Percentiles rank a stretch among this genome's conserved stretches.
These are phyloP conservation scores for Craterostigma plantagineum DNA, from an alignment of 257 asterid species.

Conservation along the genomic window DNA sequence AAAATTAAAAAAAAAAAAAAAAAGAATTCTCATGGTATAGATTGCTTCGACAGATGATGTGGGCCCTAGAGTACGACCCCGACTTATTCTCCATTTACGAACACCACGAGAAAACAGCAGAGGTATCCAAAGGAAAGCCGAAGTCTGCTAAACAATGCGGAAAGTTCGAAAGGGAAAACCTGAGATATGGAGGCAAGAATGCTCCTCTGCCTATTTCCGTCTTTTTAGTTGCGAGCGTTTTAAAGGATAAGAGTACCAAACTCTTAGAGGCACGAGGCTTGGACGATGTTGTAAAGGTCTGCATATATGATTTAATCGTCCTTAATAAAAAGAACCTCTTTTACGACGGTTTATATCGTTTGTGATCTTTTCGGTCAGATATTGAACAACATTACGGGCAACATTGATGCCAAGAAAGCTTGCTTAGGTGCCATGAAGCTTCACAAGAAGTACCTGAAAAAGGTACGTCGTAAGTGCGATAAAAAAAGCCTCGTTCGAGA, in stretches of 20 bases:
- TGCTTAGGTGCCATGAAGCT: slow-evolving; percentile 78
- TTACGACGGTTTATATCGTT: too few relatives aligned
- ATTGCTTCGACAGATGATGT: slow-evolving; percentile 99
- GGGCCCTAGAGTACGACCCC: slow-evolving; percentile 95
- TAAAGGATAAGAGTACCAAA: slow-evolving; percentile 58
- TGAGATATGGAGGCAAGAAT: slow-evolving; percentile 32
- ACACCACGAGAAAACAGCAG: slow-evolving; percentile 39
- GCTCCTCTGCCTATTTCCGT: slow-evolving; percentile 75
- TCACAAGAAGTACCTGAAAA: slow-evolving; percentile 77
- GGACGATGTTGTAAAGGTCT: slow-evolving; percentile 89
- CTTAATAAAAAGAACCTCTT: too few relatives aligned
- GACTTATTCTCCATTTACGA: slow-evolving; percentile 42
- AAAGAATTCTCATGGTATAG: too few relatives aligned
- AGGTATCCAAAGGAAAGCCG: slow-evolving; percentile 38
- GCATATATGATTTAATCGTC: too few relatives aligned
- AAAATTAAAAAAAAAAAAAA: too few relatives aligned
- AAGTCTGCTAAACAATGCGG: slow-evolving; percentile 63
- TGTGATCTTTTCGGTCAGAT: slow-evolving; percentile 45
- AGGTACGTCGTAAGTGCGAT: too few relatives aligned
- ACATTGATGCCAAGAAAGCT: slow-evolving; percentile 75
- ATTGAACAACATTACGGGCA: slow-evolving; percentile 72
- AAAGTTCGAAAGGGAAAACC: slow-evolving; percentile 62
- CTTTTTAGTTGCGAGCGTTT: slow-evolving; percentile 88
- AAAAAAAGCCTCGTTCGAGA: too few relatives aligned
- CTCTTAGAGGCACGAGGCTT: slow-evolving; percentile 74